Percentiles rank a stretch among this genome's conserved stretches.
Conservation (phyloP, 73 alveolate genomes). For the Tetrahymena thermophila region DNA sequence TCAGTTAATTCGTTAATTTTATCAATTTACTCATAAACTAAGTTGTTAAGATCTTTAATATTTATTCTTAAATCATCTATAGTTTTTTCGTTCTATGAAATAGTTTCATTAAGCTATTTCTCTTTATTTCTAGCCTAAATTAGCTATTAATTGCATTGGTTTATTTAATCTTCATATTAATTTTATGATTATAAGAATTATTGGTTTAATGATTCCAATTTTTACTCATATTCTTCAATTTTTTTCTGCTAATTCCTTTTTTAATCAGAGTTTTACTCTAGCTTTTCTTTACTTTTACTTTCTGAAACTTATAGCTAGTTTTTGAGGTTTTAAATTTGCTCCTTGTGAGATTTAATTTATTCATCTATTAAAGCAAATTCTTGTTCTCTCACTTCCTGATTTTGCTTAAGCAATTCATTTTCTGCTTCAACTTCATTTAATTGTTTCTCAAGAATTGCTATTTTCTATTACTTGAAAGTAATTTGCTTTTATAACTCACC, state of each 20-base stretch:
- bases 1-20: background rate
- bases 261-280: background rate
- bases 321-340: background rate
- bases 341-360: background rate
- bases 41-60: background rate
- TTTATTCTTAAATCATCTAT: background rate
- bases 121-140: background rate
- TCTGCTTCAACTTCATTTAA: background rate
- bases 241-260: background rate
- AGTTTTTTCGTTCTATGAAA: background rate
- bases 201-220: background rate
- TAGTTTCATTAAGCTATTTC: background rate
- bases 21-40: background rate
- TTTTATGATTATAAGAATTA: background rate
- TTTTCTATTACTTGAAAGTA: background rate
- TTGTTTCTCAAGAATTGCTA: background rate
- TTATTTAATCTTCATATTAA: background rate
- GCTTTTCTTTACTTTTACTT: background rate
- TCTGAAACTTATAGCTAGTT: background rate
- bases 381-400: background rate
- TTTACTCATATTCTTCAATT: background rate
- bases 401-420: background rate
- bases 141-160: no score
- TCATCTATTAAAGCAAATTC: background rate
- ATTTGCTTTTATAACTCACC: background rate